Base-by-base conservation (phyloP, 345 rosid species). In the Kandelia obovata region DNA sequence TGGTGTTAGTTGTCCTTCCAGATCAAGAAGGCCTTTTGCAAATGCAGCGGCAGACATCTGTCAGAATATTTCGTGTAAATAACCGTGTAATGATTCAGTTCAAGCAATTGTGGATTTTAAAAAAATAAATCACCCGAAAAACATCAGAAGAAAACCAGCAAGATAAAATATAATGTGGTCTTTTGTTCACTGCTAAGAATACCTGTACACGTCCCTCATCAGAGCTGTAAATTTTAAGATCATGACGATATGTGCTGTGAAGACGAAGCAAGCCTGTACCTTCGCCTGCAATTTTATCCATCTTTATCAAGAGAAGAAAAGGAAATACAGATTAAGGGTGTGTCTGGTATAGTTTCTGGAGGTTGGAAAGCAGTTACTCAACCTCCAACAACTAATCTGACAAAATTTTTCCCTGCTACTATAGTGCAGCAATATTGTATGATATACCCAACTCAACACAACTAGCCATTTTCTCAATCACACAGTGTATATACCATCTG, bases 41-140 rank as follows among this genome's bases (percentile, higher is more conserved):
- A 96, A 96, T 68, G 98, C 99, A 73, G 99, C 99, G 58, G 98
- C 98, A 71, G 99, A 96, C 99, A 96, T 96, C 99, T 95, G 86
- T 65, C 79, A 79, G 67, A 30, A 76, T 20, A 78, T 61, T 53
- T 61, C 28, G 49, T 64, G 25, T 64, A 9, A 60, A 63, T 65
- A 31, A 43, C 56, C 27, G 43, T 30, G 64, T 26, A 27, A 60
- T 5, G 68, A 70, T 62, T 68, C 27, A 64, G 58, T 31, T 15
- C 63, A 34, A 3, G 52, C 9, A 59, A 51, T 30, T 15, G 49
- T 53, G 62, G 52, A 61, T 26, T 5, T 62, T 20, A 58, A 32
- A 53, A 52, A 66, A 49, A 43, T 43, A 43, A 27, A 56, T 58
- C 47, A 57, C 49, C 62, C 53, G 43, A 58, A 67, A 28, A 39